Evolutionary conservation across 2,329 filamentous ascomycete genomes (phyloP).

Genomic region (Lasiodiplodia hormozganensis): DNA sequence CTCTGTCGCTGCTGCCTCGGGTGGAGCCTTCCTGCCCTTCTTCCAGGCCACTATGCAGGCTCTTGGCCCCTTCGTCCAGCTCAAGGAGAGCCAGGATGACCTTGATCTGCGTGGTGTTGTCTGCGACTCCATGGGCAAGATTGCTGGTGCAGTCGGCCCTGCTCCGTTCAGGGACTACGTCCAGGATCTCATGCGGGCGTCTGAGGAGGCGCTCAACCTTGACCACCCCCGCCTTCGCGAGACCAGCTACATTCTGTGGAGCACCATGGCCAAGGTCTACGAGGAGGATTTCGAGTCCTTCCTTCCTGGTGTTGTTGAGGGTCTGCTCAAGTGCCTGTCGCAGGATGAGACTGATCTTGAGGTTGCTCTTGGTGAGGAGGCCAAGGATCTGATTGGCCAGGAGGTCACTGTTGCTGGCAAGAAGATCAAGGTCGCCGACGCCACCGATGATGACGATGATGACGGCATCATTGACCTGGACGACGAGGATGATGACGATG

Average conservation of each 20-base stretch:
- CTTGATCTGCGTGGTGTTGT: slow-evolving; percentile 88
- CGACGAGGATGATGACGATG: slow-evolving; percentile 82
- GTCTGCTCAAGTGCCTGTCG: slow-evolving; percentile 83
- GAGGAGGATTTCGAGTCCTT: slow-evolving; percentile 82
- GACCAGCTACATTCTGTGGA: slow-evolving; percentile 97
- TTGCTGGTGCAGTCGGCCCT: slow-evolving; percentile 85
- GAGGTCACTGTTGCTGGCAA: slow-evolving; percentile 81
- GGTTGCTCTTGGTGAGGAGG: slow-evolving; percentile 75
- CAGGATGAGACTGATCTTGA: slow-evolving; percentile 86
- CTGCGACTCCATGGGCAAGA: slow-evolving; percentile 91
- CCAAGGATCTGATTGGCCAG: slow-evolving; percentile 74
- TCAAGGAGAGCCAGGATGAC: slow-evolving; percentile 90
- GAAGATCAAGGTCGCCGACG: slow-evolving; percentile 80
- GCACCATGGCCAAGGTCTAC: slow-evolving; percentile 92
- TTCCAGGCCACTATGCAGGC: slow-evolving; percentile 89
- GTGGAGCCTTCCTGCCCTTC: slow-evolving; percentile 85
- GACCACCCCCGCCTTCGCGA: slow-evolving; percentile 91
- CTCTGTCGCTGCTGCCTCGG: slow-evolving; percentile 85
- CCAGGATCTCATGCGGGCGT: slow-evolving; percentile 86
- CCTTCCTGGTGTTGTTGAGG: slow-evolving; percentile 77
- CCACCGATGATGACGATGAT: slow-evolving; percentile 64
- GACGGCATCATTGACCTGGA: slow-evolving; percentile 65
- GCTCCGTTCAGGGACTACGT: slow-evolving; percentile 91
- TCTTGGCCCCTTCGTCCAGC: slow-evolving; percentile 81
- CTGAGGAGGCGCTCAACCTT: slow-evolving; percentile 86